Base-by-base conservation (phyloP, 768 basidiomycete genomes). In the Boletellus sp. region DNA sequence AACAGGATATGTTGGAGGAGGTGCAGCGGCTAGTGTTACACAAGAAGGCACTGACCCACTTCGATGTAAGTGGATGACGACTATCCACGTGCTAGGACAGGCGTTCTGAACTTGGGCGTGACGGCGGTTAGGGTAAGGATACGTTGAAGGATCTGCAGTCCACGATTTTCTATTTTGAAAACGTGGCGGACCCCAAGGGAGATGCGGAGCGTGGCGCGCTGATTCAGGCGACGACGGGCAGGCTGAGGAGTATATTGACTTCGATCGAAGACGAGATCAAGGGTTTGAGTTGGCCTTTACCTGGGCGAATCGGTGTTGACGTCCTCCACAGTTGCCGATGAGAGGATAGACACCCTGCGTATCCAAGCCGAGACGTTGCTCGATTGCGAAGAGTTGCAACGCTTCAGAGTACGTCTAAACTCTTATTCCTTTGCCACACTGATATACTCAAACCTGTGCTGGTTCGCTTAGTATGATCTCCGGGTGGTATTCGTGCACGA, bases 401-500 rank as follows among this genome's bases (percentile, higher is more conserved):
- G 78, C 43, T 74, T 78, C 59, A 77, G 75, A 55, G 88, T 81
- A 51, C 31, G 77, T 70, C 34, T 10, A 24, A 19, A 12, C 20
- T 19, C 23, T 5, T 43, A 9, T 19, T 50, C 33, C 6, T 43
- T 28, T n/a, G 32, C 17, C 15, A 35, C 17, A 13, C 16, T 19
- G 19, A 20, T 15, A 17, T 6, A 19, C 37, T 50, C 12, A 33
- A n/a, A 16, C 7, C 5, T 38, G 22, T 22, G 15, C 13, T 13
- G 26, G n/a, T 38, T 6, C 26, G n/a, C 11, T 19, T 36, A 91
- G 88, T 93, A 91, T 59, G 87, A 90, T 54, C 78, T 93, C 20
- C 84, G 87, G 3, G 84, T 78, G 8, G 89, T 90, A 5, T 74
- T 91, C 34, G 73, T 89, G 40, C 86, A 90, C 56, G 87, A 86